Percentiles rank a stretch among this genome's conserved stretches.
Evolutionary conservation across 352 stramenopile species (phyloP).

Genomic region (Phytopythium oedochilum): DNA sequence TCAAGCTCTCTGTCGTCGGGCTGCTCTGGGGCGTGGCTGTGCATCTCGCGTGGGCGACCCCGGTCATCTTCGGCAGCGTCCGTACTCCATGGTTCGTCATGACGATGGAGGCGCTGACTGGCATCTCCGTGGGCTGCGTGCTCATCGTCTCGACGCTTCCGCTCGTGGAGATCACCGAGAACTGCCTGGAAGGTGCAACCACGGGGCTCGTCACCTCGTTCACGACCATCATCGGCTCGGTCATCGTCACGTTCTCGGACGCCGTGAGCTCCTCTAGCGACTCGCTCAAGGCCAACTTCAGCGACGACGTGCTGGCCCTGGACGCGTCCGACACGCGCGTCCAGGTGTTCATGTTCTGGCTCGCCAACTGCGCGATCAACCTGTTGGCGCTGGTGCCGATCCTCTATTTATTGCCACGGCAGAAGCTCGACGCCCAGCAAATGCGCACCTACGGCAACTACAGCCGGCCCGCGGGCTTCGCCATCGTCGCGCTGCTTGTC

Average conservation of each 20-base stretch:
- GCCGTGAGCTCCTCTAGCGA: constrained; percentile 44
- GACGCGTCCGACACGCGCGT: constrained; percentile 27
- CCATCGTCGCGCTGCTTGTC: constrained; percentile 33
- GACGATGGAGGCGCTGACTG: constrained; percentile 32
- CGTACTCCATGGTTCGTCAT: constrained; percentile 48
- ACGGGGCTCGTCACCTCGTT: constrained; percentile 60
- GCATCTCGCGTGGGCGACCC: constrained; percentile 25
- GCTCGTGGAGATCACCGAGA: constrained; percentile 72
- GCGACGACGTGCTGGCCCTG: constrained; percentile 16
- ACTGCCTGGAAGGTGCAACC: constrained; percentile 63
- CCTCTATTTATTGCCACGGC: constrained; percentile 58
- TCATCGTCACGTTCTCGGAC: constrained; percentile 53
- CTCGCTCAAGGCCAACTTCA: constrained; percentile 34
- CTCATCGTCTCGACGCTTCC: constrained; percentile 54
- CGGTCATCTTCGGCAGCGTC: constrained; percentile 44
- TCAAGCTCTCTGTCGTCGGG: constrained; percentile 42
- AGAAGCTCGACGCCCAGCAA: constrained; percentile 62
- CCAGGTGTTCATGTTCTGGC: constrained; percentile 31
- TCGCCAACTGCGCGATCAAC: constrained; percentile 49
- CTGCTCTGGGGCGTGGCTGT: constrained; percentile 33
- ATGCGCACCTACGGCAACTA: constrained; percentile 52
- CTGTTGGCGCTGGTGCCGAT: constrained; percentile 47
- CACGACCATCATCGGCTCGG: constrained; percentile 54
- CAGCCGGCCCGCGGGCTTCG: constrained; percentile 32
- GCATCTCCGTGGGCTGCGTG: constrained; percentile 30